Evolutionary conservation across 2,329 filamentous ascomycete species (phyloP).

Genomic region (Talaromyces funiculosus): DNA sequence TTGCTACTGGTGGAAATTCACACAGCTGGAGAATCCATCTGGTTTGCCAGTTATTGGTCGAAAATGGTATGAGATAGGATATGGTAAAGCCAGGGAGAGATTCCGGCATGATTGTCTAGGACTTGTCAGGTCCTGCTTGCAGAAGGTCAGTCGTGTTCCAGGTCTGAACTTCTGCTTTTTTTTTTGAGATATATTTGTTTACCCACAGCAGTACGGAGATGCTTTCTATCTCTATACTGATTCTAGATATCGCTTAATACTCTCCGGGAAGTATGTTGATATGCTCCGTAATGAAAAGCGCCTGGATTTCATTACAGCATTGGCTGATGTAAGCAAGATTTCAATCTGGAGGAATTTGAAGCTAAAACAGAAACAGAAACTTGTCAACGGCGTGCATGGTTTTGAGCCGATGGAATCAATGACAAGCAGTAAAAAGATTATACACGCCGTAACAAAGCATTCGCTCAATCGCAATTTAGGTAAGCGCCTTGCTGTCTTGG

Average conservation of each 20-base stretch:
- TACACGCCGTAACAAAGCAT: constrained; percentile 4
- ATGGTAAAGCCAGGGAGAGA: neutral
- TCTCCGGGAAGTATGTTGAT: constrained; percentile 1
- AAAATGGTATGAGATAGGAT: constrained; percentile 1
- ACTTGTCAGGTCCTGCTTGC: neutral
- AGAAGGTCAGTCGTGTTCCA: neutral
- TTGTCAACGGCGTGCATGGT: neutral
- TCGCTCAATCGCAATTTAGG: neutral
- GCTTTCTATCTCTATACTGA: constrained; percentile 8
- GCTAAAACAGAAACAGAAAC: neutral
- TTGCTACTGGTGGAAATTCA: neutral
- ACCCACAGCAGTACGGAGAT: neutral
- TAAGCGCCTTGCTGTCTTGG: neutral
- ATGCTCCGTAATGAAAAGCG: constrained; percentile 2
- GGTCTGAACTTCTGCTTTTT: neutral
- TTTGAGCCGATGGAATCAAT: neutral
- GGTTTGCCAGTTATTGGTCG: neutral
- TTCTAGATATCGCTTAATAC: neutral
- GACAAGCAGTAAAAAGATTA: neutral
- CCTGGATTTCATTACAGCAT: constrained; percentile 4
- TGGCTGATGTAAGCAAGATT: neutral
- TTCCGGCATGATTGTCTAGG: constrained; percentile 1
- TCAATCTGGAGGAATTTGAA: neutral
- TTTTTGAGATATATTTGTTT: neutral
- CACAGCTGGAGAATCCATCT: neutral